phyloP scores from a whole-genome alignment of 305 asterid genomes.

The Ajuga reptans region DNA sequence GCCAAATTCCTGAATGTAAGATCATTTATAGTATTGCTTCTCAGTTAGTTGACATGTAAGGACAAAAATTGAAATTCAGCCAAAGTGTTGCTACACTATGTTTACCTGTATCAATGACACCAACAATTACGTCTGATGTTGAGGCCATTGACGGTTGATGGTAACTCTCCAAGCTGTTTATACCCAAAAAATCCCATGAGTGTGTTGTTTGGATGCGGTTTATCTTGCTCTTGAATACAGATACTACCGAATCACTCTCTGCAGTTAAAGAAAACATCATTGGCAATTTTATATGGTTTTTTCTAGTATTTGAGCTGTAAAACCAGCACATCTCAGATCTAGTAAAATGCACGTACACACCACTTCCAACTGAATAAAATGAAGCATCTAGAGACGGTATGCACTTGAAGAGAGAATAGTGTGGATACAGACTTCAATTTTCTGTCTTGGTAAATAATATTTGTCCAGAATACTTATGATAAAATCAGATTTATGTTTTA shows the following conservation, averaged over 20 bases:
- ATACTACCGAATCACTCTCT: conserved; percentile 40
- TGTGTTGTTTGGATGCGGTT: conserved; percentile 40
- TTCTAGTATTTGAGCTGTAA: neutral
- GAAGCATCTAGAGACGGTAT: too few species aligned
- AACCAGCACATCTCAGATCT: neutral
- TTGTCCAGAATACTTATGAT: neutral
- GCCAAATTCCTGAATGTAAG: conserved; percentile 45
- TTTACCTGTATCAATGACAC: conserved; percentile 45
- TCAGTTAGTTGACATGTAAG: neutral
- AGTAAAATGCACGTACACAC: too few species aligned
- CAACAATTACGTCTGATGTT: conserved; percentile 37
- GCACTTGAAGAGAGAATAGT: neutral
- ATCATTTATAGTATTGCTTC: neutral
- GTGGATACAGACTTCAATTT: neutral
- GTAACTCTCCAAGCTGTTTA: conserved; percentile 29
- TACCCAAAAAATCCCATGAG: conserved; percentile 47
- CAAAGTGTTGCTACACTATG: conserved; percentile 1
- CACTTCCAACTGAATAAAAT: too few species aligned
- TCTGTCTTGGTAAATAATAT: neutral
- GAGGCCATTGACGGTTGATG: conserved; percentile 17
- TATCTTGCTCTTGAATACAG: conserved; percentile 41
- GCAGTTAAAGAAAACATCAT: conserved; percentile 20
- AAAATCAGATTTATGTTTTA: neutral
- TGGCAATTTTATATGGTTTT: neutral
- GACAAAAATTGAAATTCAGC: neutral